Conservation (phyloP, 306 rosid genomes). For the Prosopis cineraria region DNA sequence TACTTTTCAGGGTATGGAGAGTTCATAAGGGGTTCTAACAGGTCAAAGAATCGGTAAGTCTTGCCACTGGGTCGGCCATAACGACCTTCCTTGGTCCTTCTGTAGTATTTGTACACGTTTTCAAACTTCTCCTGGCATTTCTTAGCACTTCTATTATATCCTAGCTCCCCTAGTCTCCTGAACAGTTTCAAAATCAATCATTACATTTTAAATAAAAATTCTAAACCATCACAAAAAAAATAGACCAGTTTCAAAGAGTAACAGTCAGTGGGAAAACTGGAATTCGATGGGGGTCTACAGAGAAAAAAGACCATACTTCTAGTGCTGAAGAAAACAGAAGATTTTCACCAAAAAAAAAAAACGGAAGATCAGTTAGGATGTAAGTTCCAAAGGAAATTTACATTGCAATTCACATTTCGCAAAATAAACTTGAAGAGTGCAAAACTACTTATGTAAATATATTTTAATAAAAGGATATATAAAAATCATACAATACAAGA, state of each 20-base stretch:
- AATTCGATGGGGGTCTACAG: not conserved
- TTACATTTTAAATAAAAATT: constrained; percentile 9
- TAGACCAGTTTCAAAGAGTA: not conserved
- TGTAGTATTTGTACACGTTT: constrained; percentile 80
- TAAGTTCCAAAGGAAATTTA: not conserved
- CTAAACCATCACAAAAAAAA: not conserved
- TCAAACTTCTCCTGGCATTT: constrained; percentile 93
- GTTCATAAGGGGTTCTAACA: constrained; percentile 51
- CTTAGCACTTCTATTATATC: constrained; percentile 61
- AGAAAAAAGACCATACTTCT: not conserved
- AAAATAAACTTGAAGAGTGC: not conserved
- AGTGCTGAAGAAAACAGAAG: not conserved
- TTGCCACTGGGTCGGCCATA: constrained; percentile 50
- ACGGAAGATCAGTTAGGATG: not conserved
- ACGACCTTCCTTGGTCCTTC: constrained; percentile 65
- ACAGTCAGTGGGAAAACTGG: not conserved
- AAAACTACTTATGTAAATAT: too few species aligned
- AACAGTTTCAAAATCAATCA: constrained; percentile 37
- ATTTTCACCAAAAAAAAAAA: too few species aligned
- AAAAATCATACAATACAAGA: too few species aligned
- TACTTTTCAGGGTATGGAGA: constrained; percentile 19
- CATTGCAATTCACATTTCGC: not conserved
- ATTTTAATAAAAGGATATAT: too few species aligned
- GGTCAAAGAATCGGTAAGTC: constrained; percentile 67
- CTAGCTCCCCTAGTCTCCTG: constrained; percentile 74